A percentile compares a stretch with the other conserved stretches of the same genome.
phyloP scores from a whole-genome alignment of 805 yeast genomes.

The Suhomyces sp. region DNA sequence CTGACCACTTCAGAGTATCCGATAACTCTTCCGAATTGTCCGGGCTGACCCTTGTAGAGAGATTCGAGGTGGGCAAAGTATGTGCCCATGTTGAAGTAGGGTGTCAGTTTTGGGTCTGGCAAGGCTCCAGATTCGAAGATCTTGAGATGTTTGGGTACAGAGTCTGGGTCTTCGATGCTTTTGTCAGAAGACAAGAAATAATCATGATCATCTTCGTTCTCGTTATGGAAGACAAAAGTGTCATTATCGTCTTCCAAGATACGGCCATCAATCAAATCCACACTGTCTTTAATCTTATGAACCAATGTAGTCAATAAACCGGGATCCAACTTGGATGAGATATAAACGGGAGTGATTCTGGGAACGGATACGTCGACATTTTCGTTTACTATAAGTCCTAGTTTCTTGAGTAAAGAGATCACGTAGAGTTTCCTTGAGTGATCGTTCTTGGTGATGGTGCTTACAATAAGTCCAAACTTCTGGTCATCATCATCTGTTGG shows the following conservation, averaged over 20 bases:
- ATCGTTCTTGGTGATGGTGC: slow-evolving; percentile 44
- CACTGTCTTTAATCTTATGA: slow-evolving; percentile 38
- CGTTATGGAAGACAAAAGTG: slow-evolving; percentile 48
- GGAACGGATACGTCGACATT: slow-evolving; percentile 52
- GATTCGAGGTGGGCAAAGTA: slow-evolving; percentile 50
- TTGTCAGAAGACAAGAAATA: slow-evolving; percentile 18
- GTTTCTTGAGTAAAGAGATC: slow-evolving; percentile 50
- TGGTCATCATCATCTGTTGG: slow-evolving; percentile 28
- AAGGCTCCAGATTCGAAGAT: slow-evolving; percentile 39
- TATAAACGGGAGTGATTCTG: slow-evolving; percentile 61
- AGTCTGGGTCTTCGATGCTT: slow-evolving; percentile 52
- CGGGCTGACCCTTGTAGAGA: slow-evolving; percentile 20
- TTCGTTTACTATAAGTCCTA: slow-evolving; percentile 71
- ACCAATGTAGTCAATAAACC: slow-evolving; percentile 34
- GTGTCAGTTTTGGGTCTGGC: slow-evolving; percentile 59
- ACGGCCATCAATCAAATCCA: slow-evolving; percentile 29
- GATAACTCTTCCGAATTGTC: slow-evolving; percentile 58
- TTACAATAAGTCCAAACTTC: slow-evolving; percentile 28
- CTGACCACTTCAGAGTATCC: slow-evolving; percentile 88
- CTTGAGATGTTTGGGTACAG: slow-evolving; percentile 54
- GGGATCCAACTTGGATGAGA: slow-evolving; percentile 43
- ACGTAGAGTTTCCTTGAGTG: slow-evolving; percentile 55
- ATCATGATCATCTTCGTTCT: slow-evolving; percentile 29
- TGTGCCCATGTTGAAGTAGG: slow-evolving; percentile 64
- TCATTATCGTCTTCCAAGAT: slow-evolving; percentile 55